Percentiles rank a stretch among this genome's conserved stretches.
Conservation (phyloP, 306 rosid species). For the Astragalus membranaceus region DNA sequence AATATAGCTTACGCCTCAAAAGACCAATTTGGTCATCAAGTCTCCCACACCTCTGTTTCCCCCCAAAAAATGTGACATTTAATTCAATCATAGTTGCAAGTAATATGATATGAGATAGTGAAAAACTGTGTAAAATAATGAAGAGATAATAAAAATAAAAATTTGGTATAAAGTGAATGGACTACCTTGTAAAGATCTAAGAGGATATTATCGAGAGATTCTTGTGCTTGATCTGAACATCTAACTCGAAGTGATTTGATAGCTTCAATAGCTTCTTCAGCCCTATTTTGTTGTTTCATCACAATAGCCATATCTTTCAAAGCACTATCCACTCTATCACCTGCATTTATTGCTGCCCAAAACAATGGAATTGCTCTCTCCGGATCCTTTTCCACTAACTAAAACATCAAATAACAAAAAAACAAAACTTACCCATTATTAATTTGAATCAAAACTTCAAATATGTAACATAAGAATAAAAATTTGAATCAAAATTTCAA, state of each 20-base stretch:
- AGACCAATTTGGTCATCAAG: conserved; percentile 81
- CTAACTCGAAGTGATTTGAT: conserved; percentile 75
- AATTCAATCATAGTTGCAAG: background rate
- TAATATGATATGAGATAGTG: background rate
- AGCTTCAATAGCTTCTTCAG: conserved; percentile 97
- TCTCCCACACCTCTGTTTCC: conserved; percentile 93
- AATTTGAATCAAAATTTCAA: no score
- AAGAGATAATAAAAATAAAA: background rate
- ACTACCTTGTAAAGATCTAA: conserved; percentile 86
- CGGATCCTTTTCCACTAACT: conserved; percentile 97
- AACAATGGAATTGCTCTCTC: conserved; percentile 90
- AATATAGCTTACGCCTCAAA: conserved; percentile 68
- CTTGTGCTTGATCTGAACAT: conserved; percentile 96
- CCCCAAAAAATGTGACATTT: background rate
- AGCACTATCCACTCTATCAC: conserved; percentile 97
- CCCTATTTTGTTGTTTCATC: conserved; percentile 93
- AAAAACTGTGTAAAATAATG: background rate
- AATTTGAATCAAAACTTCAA: background rate
- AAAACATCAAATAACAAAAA: background rate
- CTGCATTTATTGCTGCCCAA: conserved; percentile 96
- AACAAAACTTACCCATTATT: background rate
- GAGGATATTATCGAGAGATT: conserved; percentile 93
- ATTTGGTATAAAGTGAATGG: background rate
- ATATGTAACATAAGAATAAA: background rate
- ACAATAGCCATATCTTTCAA: conserved; percentile 98